Evolutionary conservation across 2,329 filamentous ascomycete genomes (phyloP).

Genomic region (Phialophora verrucosa): DNA sequence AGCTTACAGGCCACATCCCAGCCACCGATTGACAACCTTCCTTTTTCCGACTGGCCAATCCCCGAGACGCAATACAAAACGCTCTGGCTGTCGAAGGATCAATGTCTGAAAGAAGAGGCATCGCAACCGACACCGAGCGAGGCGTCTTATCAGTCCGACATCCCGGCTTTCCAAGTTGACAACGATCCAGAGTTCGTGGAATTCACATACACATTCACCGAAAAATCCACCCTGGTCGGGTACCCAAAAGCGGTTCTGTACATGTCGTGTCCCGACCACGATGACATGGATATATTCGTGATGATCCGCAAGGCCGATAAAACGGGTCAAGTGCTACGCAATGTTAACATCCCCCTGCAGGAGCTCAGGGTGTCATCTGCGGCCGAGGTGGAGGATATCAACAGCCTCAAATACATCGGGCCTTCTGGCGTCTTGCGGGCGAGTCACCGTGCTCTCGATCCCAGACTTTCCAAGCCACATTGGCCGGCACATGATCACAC

Average conservation of each 20-base stretch:
- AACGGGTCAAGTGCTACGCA: slow-evolving; percentile 50
- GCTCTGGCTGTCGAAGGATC: slow-evolving; percentile 41
- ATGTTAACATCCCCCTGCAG: slow-evolving; percentile 52
- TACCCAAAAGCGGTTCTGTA: slow-evolving; percentile 55
- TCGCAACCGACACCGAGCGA: slow-evolving; percentile 6
- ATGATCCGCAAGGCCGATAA: slow-evolving; percentile 53
- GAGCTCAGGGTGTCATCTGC: slow-evolving; percentile 43
- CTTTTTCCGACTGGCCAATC: slow-evolving; percentile 41
- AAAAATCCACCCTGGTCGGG: slow-evolving; percentile 51
- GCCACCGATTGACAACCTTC: slow-evolving; percentile 21
- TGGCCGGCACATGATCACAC: slow-evolving; percentile 46
- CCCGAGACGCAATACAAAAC: slow-evolving; percentile 32
- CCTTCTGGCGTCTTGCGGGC: slow-evolving; percentile 53
- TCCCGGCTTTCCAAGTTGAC: slow-evolving; percentile 14
- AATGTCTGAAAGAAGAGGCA: slow-evolving; percentile 12
- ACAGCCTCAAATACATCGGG: slow-evolving; percentile 50
- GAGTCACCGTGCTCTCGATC: slow-evolving; percentile 51
- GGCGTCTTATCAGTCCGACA: slow-evolving; percentile 45
- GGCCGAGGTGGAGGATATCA: slow-evolving; percentile 46
- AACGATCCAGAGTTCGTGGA: slow-evolving; percentile 33
- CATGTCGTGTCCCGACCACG: slow-evolving; percentile 50
- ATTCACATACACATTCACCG: slow-evolving; percentile 51
- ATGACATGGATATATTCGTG: slow-evolving; percentile 55
- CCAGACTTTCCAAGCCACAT: slow-evolving; percentile 40
- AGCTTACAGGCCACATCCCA: background rate